Evolutionary conservation across 1,284 basidiomycete species (phyloP), one percentile per base, ranked within the genome.

Genomic region (Rhodotorula sp.): DNA sequence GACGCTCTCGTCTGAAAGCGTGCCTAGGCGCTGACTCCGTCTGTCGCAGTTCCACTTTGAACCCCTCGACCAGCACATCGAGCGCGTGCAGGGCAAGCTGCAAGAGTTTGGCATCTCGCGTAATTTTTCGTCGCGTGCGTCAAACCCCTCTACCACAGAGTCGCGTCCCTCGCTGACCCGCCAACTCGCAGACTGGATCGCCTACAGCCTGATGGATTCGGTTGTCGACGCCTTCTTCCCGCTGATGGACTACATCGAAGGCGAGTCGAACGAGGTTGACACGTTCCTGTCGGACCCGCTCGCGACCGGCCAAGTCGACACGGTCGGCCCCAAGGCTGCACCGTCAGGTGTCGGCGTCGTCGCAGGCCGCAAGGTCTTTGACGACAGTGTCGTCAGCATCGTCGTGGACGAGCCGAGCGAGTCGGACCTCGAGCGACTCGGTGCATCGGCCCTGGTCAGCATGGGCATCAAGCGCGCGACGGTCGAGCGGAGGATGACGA

Each of bases 201-300:
- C 93, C 0, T 93, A 98, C 81, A 92, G 90, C 23, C 85, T 97
- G 64, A 85, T 97, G 79, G 95, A 97, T 80, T 96, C 93, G 2
- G 89, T 97, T 63, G 93, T 97, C 46, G 95, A 98, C 80, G 89
- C 92, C 2, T 97, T 97, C 82, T 93, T 94, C 81, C 94, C 95
- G 3, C 85, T 93, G 67, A 84, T 96, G 61, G 86, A 90, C 66
- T 89, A 89, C 69, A 89, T 97, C 57, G 93, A 93, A 79, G 86
- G 86, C 61, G 93, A 97, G 79, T 89, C 93, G 1, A 85, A 88
- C 68, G 88, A 88, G 42, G 88, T 97, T 63, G 92, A 96, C 76
- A 85, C 86, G 21, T 81, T 91, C 50, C 88, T 93, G 17, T 77
- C 78, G 41, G 80, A 81, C 56, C 78, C 79, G 86, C 86, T 72